Conservation (phyloP, 148 eudicot species). For the Agrostemma githago region DNA sequence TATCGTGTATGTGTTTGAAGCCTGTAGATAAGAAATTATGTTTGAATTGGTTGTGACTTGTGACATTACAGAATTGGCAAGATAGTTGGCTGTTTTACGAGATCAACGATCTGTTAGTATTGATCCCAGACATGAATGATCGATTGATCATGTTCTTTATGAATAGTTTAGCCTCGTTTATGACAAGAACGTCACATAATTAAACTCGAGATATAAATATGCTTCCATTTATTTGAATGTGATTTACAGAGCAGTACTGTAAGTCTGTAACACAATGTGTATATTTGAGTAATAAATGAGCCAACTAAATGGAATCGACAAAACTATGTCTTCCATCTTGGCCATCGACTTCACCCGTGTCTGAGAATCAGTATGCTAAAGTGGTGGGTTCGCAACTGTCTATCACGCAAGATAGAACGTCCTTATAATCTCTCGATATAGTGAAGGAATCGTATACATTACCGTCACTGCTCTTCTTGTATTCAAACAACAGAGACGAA, state of each 20-base stretch:
- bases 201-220: too few species aligned
- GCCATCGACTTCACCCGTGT: neutral
- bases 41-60: neutral
- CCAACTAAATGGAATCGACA: constrained; percentile 2
- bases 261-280: neutral
- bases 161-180: neutral
- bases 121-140: neutral
- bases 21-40: neutral
- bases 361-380: constrained; percentile 11
- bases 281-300: neutral
- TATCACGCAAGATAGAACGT: constrained; percentile 56
- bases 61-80: neutral
- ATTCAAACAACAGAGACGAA: constrained; percentile 73
- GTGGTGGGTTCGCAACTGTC: constrained; percentile 29
- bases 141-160: neutral
- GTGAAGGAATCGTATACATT: constrained; percentile 81
- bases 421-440: constrained; percentile 72
- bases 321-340: neutral
- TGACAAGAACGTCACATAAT: neutral
- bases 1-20: neutral
- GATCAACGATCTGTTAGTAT: neutral
- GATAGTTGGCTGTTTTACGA: neutral
- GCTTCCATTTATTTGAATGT: neutral
- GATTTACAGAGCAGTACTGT: neutral
- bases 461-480: constrained; percentile 84